Base-by-base conservation (phyloP, 306 rosid genomes). In the Crotalaria pallida region DNA sequence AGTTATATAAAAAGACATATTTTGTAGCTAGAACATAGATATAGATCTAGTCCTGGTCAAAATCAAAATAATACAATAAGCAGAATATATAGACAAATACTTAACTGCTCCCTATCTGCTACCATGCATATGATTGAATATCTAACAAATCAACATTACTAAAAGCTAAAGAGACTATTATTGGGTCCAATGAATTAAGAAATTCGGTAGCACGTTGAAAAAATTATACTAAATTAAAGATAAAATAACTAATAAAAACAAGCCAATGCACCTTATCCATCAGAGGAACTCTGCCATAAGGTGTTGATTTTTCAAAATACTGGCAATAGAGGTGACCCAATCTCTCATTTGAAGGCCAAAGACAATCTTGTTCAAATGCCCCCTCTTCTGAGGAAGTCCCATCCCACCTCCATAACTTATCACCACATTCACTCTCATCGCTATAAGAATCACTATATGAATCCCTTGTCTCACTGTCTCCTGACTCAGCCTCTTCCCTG, bases 261-360 rank as follows among this genome's bases (percentile, higher is more conserved):
- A 38, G 26, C 10, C 4, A 63, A 26, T 5, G 18, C 12, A 94
- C 99, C 99, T 95, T 91, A 80, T 95, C 99, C 87, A 87, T 85
- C 10, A 95, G 84, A 77, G 99, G 99, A 62, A 87, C 91, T 85
- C 99, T 87, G 9, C 91, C 97, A 82, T 91, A 91, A 0, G 99
- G 99, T 75, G 97, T 85, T 43, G 97, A 86, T 86, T 84, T 91
- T 82, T 95, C 99, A 81, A 91, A 91, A 73, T 91, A 89, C 66
- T 91, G 88, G 65, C 85, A 87, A 68, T 91, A 91, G 49, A 73
- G 93, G 52, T 65, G 36, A 1, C 99, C 99, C 73, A 91, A 79
- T 79, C 99, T 82, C 18, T 89, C 88, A 71, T 82, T 91, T 18
- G 69, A 52, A 59, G 81, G 89, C 71, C 81, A 83, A 1, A 60